Percentiles rank a stretch among this genome's conserved stretches.
phyloP scores from a whole-genome alignment of 139 green algal species.

The Tetraselmis striata region DNA sequence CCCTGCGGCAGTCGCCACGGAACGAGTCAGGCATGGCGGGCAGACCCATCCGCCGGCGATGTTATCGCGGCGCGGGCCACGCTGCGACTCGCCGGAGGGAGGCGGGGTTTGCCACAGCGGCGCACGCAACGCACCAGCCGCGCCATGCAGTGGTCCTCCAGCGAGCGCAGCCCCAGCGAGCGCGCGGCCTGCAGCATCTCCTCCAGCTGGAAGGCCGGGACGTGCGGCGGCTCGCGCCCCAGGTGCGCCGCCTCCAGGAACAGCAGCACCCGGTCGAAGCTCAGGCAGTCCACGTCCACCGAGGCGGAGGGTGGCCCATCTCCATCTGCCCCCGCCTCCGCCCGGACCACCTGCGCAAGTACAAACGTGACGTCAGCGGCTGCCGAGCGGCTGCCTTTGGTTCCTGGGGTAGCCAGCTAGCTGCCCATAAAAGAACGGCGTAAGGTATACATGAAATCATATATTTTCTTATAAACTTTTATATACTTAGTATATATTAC shows the following conservation, averaged over 20 bases:
- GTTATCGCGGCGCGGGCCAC: no score
- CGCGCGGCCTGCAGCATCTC: constrained; percentile 29
- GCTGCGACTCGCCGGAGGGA: no score
- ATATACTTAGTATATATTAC: no score
- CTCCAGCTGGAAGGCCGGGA: constrained; percentile 38
- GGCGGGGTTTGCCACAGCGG: no score
- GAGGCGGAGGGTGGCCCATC: neutral
- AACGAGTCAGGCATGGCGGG: constrained; percentile 3
- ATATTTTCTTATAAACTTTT: no score
- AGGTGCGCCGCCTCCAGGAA: constrained; percentile 50
- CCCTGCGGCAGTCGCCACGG: constrained; percentile 14
- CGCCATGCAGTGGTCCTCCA: constrained; percentile 43
- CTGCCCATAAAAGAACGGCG: no score
- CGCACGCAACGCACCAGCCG: constrained; percentile 13
- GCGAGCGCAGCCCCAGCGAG: constrained; percentile 34
- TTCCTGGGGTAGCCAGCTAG: no score
- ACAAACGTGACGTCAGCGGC: neutral
- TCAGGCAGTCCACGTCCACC: constrained; percentile 52
- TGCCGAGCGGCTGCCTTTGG: neutral
- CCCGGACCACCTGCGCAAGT: neutral
- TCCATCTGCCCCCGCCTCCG: neutral
- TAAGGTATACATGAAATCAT: no score
- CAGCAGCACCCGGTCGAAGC: constrained; percentile 64
- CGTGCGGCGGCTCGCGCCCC: constrained; percentile 25
- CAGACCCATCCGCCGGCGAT: neutral